Conservation (phyloP, 2,329 filamentous ascomycete genomes). For the Rhexocercosporidium sp. region DNA sequence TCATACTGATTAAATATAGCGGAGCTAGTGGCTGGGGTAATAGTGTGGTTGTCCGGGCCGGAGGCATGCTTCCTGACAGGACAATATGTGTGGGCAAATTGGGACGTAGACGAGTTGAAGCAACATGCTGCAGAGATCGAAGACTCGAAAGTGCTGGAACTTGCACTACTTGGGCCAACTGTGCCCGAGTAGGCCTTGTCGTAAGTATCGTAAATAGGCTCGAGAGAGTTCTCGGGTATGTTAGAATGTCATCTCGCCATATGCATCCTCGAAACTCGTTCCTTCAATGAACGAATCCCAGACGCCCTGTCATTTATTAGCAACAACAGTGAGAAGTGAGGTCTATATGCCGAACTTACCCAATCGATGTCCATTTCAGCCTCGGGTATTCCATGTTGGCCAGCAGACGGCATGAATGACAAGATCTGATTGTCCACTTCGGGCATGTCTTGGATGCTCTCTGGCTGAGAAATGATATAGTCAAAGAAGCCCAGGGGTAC, state of each 20-base stretch:
- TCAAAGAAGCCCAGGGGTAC: constrained; percentile 21
- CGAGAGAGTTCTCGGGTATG: neutral
- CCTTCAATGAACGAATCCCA: constrained; percentile 41
- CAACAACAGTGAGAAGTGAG: neutral
- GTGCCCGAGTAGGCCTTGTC: neutral
- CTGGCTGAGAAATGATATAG: neutral
- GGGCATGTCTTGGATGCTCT: neutral
- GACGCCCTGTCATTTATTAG: constrained; percentile 28
- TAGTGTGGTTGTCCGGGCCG: constrained; percentile 9
- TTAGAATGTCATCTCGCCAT: constrained; percentile 18
- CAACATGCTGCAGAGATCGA: constrained; percentile 43
- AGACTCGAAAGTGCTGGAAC: neutral
- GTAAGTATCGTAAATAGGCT: neutral
- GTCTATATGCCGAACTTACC: constrained; percentile 25
- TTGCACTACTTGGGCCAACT: neutral
- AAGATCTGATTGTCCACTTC: neutral
- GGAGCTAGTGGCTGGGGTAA: neutral
- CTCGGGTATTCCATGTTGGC: constrained; percentile 3
- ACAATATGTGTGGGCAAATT: constrained; percentile 52
- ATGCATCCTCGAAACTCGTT: constrained; percentile 32
- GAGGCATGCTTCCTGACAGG: constrained; percentile 51
- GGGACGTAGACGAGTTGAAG: constrained; percentile 55
- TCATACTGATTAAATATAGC: neutral
- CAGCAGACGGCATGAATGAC: constrained; percentile 4
- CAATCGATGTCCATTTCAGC: constrained; percentile 40